These are phyloP conservation scores for Perkinsus olseni DNA, from an alignment of 169 alveolate genomes.

Conservation along the genomic window DNA sequence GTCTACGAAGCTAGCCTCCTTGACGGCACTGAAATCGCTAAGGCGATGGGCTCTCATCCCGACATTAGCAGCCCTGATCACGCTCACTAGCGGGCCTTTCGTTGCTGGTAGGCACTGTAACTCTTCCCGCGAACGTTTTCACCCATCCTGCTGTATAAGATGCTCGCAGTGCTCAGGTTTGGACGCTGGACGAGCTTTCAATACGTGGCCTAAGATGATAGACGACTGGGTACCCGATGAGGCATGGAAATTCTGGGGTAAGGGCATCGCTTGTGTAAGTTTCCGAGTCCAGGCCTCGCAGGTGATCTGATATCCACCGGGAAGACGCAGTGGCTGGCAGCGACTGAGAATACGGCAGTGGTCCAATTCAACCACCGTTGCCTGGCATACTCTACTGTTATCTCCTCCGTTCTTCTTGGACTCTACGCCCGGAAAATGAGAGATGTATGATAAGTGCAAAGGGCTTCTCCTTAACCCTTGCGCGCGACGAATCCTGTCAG, in stretches of 20 bases:
- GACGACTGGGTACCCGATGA: conserved; percentile 60
- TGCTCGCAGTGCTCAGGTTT: too few species aligned
- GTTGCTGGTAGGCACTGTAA: conserved; percentile 60
- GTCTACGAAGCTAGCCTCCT: not conserved
- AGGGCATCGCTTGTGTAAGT: conserved; percentile 18
- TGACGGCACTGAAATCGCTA: not conserved
- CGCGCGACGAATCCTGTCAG: not conserved
- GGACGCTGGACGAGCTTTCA: conserved; percentile 67
- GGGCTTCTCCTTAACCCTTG: not conserved
- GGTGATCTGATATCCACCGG: not conserved
- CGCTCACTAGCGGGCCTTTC: conserved; percentile 55
- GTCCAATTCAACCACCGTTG: conserved; percentile 71
- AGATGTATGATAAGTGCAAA: not conserved
- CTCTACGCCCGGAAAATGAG: not conserved
- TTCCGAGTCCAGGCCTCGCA: conserved; percentile 51
- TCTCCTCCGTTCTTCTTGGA: conserved; percentile 26
- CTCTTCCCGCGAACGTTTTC: too few species aligned
- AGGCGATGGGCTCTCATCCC: not conserved
- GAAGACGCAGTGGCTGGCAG: not conserved
- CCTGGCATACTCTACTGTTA: conserved; percentile 49
- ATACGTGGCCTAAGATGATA: conserved; percentile 74
- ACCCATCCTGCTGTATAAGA: too few species aligned
- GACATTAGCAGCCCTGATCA: conserved; percentile 25
- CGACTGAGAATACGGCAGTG: conserved; percentile 42
- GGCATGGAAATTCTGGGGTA: conserved; percentile 20